These are phyloP conservation scores for Nakaseomyces sp. DNA, from an alignment of 1,139 yeast species.

Conservation along the genomic window DNA sequence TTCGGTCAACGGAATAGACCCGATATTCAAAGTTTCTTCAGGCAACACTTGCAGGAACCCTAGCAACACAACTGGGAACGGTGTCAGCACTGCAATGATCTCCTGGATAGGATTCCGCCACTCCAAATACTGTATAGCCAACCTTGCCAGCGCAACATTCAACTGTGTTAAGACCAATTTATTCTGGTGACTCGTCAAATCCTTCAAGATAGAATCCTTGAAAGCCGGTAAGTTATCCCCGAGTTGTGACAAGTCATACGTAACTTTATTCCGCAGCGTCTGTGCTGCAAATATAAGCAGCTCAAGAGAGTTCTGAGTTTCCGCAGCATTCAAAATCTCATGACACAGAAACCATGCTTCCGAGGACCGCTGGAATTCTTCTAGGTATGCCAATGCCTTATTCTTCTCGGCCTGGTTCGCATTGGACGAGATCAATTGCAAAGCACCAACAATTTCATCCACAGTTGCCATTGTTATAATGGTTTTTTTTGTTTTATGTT, in stretches of 20 bases:
- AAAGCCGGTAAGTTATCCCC: conserved; percentile 55
- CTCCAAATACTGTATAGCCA: conserved; percentile 63
- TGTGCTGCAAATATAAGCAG: conserved; percentile 81
- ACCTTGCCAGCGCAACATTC: conserved; percentile 69
- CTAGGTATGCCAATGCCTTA: conserved; percentile 42
- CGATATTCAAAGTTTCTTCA: conserved; percentile 76
- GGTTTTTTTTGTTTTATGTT: no score
- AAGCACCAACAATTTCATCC: conserved; percentile 20
- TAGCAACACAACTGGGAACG: conserved; percentile 41
- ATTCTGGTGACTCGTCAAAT: conserved; percentile 34
- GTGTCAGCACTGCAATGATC: conserved; percentile 38
- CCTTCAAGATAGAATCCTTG: conserved; percentile 31
- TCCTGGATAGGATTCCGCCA: conserved; percentile 74
- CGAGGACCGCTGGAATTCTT: conserved; percentile 70
- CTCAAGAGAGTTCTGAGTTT: conserved; percentile 34
- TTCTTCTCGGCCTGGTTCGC: conserved; percentile 23
- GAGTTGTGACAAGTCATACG: conserved; percentile 76
- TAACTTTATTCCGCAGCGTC: conserved; percentile 74
- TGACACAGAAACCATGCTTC: conserved; percentile 55
- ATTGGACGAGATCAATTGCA: conserved; percentile 27
- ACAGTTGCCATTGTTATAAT: conserved; percentile 9
- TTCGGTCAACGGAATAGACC: conserved; percentile 70
- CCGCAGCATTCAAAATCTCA: conserved; percentile 24
- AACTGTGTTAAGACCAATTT: conserved; percentile 69
- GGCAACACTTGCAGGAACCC: conserved; percentile 84